Base-by-base conservation (phyloP, 805 yeast genomes). In the Candida lessepsii region DNA sequence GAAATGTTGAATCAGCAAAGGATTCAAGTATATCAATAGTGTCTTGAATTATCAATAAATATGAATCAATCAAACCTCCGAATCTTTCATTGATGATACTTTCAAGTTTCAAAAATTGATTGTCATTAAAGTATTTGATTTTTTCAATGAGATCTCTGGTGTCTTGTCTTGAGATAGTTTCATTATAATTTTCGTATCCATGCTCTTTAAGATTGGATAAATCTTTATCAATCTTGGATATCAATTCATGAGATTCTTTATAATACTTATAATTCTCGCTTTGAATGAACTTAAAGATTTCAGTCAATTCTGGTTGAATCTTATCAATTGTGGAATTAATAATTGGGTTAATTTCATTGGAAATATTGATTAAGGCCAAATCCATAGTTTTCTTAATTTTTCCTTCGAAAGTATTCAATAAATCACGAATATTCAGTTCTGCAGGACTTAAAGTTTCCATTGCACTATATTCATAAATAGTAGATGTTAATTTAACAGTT, bases 21-120 rank as follows among this genome's bases (percentile, higher is more conserved):
- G 84, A 84, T 57, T 84, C 90, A 54, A 81, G 73, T 0, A 81
- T 72, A 47, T 85, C 90, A 39, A 83, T 70, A 26, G 81, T 72
- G 20, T 58, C 60, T 42, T 70, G 75, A 16, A 62, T 48, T 3
- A 51, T 55, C 13, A 42, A 41, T 37, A 60, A 66, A 47, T 69
- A 70, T 28, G 53, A 44, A 9, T 47, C 52, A 29, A 65, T 45
- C 9, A 70, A 40, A 7, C 40, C 23, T 15, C 52, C 56, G 41
- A 66, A 70, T 8, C 47, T 52, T 3, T 50, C 55, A 35, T 53
- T 55, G 26, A 69, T 49, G 21, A 41, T 28, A 2, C 39, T 44
- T 37, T 63, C 67, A 8, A 68, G 54, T 13, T 38, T 31, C 3
- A 44, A 38, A 33, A 57, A 46, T 21, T 47, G 42, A 7, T 45